Evolutionary conservation across 2,329 filamentous ascomycete genomes (phyloP).

Genomic region (Monosporascus sp.): DNA sequence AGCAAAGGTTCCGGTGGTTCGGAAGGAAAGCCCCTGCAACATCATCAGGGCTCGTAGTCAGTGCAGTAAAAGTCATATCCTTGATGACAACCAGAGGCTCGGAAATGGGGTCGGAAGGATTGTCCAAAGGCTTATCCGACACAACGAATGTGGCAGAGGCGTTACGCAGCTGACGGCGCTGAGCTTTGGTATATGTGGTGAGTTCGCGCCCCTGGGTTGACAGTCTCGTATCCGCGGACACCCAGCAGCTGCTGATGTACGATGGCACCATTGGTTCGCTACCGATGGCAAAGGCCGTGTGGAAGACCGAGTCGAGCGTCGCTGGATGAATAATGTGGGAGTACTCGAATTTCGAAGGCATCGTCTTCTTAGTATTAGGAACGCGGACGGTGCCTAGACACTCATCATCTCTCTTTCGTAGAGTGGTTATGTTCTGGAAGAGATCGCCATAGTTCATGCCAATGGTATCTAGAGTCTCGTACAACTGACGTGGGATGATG

Average conservation of each 20-base stretch:
- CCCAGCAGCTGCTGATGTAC: constrained; percentile 38
- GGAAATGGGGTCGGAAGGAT: background rate
- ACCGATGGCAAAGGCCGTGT: constrained; percentile 43
- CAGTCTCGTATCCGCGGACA: constrained; percentile 32
- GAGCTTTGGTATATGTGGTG: constrained; percentile 35
- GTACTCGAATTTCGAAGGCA: constrained; percentile 50
- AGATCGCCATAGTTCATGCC: constrained; percentile 47
- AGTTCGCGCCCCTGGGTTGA: constrained; percentile 31
- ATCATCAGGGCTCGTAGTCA: constrained; percentile 22
- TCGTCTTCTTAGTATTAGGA: constrained; percentile 44
- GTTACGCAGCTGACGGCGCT: constrained; percentile 29
- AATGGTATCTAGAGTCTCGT: constrained; percentile 43
- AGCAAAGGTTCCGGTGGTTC: constrained; percentile 44
- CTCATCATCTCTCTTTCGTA: constrained; percentile 26
- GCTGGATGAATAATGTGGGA: constrained; percentile 52
- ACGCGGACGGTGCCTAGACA: constrained; percentile 36
- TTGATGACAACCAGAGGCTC: constrained; percentile 37
- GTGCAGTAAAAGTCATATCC: constrained; percentile 38
- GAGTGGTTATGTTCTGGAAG: constrained; percentile 42
- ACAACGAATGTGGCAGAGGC: constrained; percentile 40
- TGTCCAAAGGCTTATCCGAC: constrained; percentile 26
- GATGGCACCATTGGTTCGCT: constrained; percentile 45
- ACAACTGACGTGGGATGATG: constrained; percentile 40
- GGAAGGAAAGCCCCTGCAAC: constrained; percentile 36
- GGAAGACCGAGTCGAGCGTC: constrained; percentile 52